Evolutionary conservation across 306 rosid species (phyloP), one percentile per base, ranked within the genome.

Genomic region (Rosa chinensis): DNA sequence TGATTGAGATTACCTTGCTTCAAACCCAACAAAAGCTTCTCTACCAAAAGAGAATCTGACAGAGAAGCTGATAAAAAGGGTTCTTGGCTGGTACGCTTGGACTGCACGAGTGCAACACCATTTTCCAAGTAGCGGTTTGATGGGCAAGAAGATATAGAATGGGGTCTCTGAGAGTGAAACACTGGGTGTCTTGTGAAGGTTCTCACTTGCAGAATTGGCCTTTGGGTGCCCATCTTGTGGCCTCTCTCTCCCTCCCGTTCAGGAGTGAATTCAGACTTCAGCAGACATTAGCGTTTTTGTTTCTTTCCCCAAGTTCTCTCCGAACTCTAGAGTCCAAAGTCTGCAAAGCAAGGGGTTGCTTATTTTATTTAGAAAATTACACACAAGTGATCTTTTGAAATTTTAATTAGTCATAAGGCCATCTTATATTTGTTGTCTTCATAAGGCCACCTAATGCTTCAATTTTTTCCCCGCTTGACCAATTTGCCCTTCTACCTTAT

Each of bases 11-110:
- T 82, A 72, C 85, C 82, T 82, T 87, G 94, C 82, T 83, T 93
- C 75, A 93, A 77, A 44, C 81, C 76, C 79, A 87, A 77, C 55
- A 91, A 47, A 17, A 88, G 81, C 61, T 93, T 93, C 18, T 93
- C 98, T 44, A 84, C 85, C 64, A 83, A 39, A 70, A 89, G 78
- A 0, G 87, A 84, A 73, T 87, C 85, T 9, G 90, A 53, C 23
- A 82, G 59, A 47, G 88, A 70, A 50, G 78, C 25, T 20, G 86
- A 78, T 6, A 83, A 86, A 32, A 32, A 32, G 37, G 37, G 37
- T 32, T 32, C 37, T 32, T 32, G 37, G 17, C 64, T 23, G 28
- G 71, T 45, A 37, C 1, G 70, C 35, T 72, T 66, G 69, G 64
- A 35, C 66, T 67, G 77, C 76, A 77, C 45, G 61, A 72, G 48